Percentiles rank a stretch among this genome's conserved stretches.
phyloP scores from a whole-genome alignment of 371 early-diverging fungal species.

The Actinomucor elegans region DNA sequence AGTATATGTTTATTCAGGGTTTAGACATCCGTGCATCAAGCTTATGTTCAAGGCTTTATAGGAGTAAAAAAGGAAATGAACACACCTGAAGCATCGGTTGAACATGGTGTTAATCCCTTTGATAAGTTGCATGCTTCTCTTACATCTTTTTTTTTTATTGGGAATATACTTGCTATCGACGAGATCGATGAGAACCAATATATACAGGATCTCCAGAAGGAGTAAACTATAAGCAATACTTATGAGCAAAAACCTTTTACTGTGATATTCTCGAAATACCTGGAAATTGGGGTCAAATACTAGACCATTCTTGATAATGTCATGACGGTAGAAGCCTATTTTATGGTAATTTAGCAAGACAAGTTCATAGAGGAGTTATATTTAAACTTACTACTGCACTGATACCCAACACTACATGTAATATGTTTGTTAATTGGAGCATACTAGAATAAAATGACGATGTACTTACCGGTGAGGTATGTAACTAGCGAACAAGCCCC shows the following conservation, averaged over 20 bases:
- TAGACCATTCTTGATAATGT: conserved; percentile 60
- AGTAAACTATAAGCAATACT: conserved; percentile 26
- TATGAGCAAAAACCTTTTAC: too few species aligned
- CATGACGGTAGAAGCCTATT: conserved; percentile 68
- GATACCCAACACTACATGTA: conserved; percentile 60
- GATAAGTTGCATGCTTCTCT: neutral
- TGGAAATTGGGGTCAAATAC: conserved; percentile 70
- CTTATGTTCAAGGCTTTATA: neutral
- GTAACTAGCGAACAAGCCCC: conserved; percentile 75
- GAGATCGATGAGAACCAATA: conserved; percentile 24
- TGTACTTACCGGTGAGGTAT: conserved; percentile 63
- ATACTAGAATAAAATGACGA: neutral
- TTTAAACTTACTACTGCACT: conserved; percentile 62
- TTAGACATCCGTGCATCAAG: conserved; percentile 9
- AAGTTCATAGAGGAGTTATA: neutral
- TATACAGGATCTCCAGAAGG: conserved; percentile 36
- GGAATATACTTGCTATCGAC: neutral
- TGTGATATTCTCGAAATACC: conserved; percentile 16
- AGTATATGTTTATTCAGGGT: conserved; percentile 13
- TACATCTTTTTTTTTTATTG: too few species aligned
- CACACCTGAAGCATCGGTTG: neutral
- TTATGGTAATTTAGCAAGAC: neutral
- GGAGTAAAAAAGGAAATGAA: conserved; percentile 6
- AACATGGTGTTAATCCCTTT: neutral
- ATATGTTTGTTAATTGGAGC: neutral